Base-by-base conservation (phyloP, 2,329 filamentous ascomycete genomes). In the Fusarium protoensiforme region DNA sequence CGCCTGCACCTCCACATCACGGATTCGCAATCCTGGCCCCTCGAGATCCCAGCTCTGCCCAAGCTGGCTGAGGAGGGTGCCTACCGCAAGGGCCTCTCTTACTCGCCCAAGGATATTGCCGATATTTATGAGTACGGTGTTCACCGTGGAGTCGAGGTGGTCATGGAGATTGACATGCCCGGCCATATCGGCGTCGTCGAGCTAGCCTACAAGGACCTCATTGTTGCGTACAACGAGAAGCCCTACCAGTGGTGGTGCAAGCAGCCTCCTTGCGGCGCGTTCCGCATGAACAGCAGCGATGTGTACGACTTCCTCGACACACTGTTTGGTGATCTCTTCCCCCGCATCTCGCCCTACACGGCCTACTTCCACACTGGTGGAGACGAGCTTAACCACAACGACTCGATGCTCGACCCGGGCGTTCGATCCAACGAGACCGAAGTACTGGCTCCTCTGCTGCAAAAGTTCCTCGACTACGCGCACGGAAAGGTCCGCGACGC, bases 331-430 rank as follows among this genome's bases (percentile, higher is more conserved):
- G 95, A 97, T 78, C 79, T 97, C 27, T 84, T 97, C 61, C 94
- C 94, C 16, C 88, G 94, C 31, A 81, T 95, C 13, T 83, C 85
- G 10, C 90, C 92, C 0, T 94, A 94, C 81, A 87, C 92, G 3
- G 84, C 90, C 8, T 90, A 96, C 83, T 97, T 96, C 85, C 94
- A 97, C 83, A 93, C 93, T 1, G 95, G 95, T 51, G 95, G 95
- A 63, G 95, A 97, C 78, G 95, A 97, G 84, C 90, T 97, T 69
- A 96, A 96, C 81, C 87, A 86, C 69, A 92, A 95, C 77, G 81
- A 84, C 24, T 87, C 85, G 78, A 85, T 85, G 43, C 87, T 96
- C 13, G 94, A 97, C 79, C 89, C 92, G 6, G 92, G 90, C 1
- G 90, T 97, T 39, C 81, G 86, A 7, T 93, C 91, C 35, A 94